phyloP scores from a whole-genome alignment of 352 stramenopile species.

The Globisporangium spinosum region DNA sequence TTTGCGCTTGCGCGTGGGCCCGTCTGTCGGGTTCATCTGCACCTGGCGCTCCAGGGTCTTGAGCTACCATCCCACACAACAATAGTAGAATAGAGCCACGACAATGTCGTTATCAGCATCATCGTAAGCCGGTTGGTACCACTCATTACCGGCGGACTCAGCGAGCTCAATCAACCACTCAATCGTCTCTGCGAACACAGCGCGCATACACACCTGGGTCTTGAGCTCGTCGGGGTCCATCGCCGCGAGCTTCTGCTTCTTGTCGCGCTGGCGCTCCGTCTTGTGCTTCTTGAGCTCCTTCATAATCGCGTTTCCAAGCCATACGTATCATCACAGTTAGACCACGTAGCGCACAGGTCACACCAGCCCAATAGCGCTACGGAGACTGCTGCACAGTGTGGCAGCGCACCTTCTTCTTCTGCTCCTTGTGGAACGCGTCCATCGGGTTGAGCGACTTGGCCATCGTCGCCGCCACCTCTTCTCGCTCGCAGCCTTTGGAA shows the following conservation, averaged over 20 bases:
- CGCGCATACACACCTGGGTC: slow-evolving; percentile 25
- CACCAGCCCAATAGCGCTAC: neutral
- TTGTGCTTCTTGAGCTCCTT: slow-evolving; percentile 77
- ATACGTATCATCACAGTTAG: neutral
- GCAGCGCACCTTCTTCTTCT: slow-evolving; percentile 69
- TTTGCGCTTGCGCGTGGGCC: slow-evolving; percentile 67
- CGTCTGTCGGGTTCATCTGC: slow-evolving; percentile 56
- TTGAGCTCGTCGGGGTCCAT: slow-evolving; percentile 56
- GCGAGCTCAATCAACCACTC: neutral
- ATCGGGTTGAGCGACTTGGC: slow-evolving; percentile 65
- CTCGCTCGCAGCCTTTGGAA: neutral
- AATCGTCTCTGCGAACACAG: neutral
- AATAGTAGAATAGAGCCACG: neutral
- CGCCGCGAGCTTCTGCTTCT: slow-evolving; percentile 52
- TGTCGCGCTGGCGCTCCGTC: slow-evolving; percentile 52
- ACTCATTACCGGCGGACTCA: neutral
- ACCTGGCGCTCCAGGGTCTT: slow-evolving; percentile 65
- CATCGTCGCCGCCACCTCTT: slow-evolving; percentile 26
- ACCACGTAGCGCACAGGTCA: neutral
- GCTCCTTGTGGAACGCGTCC: slow-evolving; percentile 66
- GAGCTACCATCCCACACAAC: slow-evolving; percentile 23
- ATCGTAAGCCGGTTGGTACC: neutral
- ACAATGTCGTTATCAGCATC: neutral
- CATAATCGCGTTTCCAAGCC: neutral
- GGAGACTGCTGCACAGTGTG: neutral